Percentiles rank a stretch among this genome's conserved stretches.
Evolutionary conservation across 805 yeast genomes (phyloP).

Genomic region (Starmerella stellata): DNA sequence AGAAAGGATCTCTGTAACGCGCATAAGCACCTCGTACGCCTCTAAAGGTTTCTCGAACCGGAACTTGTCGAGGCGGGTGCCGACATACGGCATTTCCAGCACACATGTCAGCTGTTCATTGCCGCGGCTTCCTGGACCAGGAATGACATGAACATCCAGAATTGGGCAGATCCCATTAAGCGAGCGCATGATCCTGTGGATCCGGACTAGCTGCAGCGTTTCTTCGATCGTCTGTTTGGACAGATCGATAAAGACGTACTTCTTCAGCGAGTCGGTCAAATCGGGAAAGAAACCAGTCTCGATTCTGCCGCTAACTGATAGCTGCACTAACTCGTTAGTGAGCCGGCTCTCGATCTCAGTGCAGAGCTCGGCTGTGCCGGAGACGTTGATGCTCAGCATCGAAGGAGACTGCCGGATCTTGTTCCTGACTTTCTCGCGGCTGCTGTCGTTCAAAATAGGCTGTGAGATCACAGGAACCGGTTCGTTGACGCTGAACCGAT

Average conservation of each 20-base stretch:
- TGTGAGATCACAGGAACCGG: constrained; percentile 28
- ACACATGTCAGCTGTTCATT: not conserved
- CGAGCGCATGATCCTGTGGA: constrained; percentile 25
- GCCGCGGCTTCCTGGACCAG: constrained; percentile 18
- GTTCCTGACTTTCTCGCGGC: constrained; percentile 36
- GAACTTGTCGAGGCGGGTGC: constrained; percentile 30
- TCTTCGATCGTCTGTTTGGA: constrained; percentile 23
- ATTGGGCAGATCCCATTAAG: constrained; percentile 29
- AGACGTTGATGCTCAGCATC: constrained; percentile 24
- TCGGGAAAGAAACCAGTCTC: constrained; percentile 15
- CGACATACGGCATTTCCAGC: constrained; percentile 22
- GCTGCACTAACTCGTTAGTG: constrained; percentile 23
- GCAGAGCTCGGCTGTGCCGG: constrained; percentile 18
- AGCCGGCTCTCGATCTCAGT: constrained; percentile 13
- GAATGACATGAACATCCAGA: constrained; percentile 28
- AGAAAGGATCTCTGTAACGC: constrained; percentile 31
- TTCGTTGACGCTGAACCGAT: constrained; percentile 1
- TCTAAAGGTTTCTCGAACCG: constrained; percentile 25
- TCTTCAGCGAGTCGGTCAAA: constrained; percentile 29
- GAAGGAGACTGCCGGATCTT: constrained; percentile 37
- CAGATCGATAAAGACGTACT: constrained; percentile 24
- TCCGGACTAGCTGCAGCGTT: constrained; percentile 30
- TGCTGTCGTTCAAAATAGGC: constrained; percentile 39
- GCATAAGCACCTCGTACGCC: constrained; percentile 35
- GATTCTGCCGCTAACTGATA: constrained; percentile 16